phyloP scores from a whole-genome alignment of 768 basidiomycete genomes.

The Trametes maxima region DNA sequence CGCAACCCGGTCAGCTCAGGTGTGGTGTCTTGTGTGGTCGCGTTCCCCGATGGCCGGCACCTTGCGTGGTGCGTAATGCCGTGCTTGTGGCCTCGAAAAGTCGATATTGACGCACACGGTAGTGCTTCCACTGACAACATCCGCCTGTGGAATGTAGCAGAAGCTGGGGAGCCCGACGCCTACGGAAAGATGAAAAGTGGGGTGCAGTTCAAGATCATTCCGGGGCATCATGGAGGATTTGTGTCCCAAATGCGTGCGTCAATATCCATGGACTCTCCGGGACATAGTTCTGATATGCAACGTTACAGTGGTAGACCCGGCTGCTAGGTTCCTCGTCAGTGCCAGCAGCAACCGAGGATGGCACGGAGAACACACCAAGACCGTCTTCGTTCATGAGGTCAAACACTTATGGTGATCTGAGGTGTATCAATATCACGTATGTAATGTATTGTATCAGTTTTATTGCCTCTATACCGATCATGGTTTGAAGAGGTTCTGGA shows the following conservation, averaged over 20 bases:
- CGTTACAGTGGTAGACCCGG: constrained; percentile 78
- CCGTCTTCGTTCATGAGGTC: constrained; percentile 90
- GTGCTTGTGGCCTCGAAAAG: constrained; percentile 12
- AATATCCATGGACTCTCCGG: constrained; percentile 19
- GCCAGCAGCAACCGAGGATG: constrained; percentile 94
- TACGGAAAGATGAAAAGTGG: constrained; percentile 63
- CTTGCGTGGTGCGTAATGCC: constrained; percentile 73
- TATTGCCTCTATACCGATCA: not conserved
- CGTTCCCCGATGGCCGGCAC: constrained; percentile 91
- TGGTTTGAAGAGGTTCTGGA: too few relatives aligned
- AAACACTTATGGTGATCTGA: constrained; percentile 40
- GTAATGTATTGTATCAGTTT: not conserved
- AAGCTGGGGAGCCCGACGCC: constrained; percentile 68
- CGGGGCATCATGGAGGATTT: constrained; percentile 94
- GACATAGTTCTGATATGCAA: not conserved
- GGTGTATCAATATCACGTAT: not conserved
- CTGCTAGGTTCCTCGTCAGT: constrained; percentile 82
- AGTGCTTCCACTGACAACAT: constrained; percentile 94
- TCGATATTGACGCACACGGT: constrained; percentile 7
- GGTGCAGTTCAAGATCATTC: constrained; percentile 91
- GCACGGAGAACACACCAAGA: constrained; percentile 89
- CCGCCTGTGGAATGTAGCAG: constrained; percentile 89
- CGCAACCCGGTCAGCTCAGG: constrained; percentile 89
- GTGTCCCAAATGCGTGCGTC: constrained; percentile 90
- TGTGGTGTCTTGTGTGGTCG: constrained; percentile 86